phyloP scores from a whole-genome alignment of 805 yeast species.

The Ogataea dorogensis region DNA sequence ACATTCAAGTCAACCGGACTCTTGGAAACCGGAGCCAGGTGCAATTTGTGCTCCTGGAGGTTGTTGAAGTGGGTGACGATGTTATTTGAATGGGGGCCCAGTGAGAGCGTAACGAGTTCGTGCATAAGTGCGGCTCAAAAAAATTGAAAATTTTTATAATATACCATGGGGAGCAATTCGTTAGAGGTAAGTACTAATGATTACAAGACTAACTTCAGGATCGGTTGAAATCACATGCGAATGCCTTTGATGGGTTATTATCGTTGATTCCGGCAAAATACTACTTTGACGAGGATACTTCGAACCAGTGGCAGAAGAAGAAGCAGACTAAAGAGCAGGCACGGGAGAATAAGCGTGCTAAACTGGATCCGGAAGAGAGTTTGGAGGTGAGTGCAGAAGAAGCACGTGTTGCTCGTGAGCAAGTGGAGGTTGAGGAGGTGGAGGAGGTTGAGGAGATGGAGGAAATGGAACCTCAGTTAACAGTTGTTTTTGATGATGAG shows the following conservation, averaged over 20 bases:
- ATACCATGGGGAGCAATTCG: conserved; percentile 11
- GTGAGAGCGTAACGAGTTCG: conserved; percentile 70
- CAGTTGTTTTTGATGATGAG: conserved; percentile 14
- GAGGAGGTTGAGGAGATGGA: conserved; percentile 31
- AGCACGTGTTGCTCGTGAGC: conserved; percentile 53
- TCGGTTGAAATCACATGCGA: conserved; percentile 72
- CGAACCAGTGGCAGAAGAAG: conserved; percentile 87
- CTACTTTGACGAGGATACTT: conserved; percentile 87
- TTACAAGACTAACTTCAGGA: conserved; percentile 41
- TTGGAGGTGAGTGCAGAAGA: conserved; percentile 56
- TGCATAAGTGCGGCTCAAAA: conserved; percentile 46
- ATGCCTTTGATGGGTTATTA: conserved; percentile 83
- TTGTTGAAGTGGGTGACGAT: conserved; percentile 80
- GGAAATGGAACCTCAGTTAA: conserved; percentile 22
- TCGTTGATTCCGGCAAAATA: conserved; percentile 93
- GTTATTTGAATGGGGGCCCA: conserved; percentile 74
- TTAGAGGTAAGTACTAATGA: conserved; percentile 9
- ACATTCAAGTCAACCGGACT: conserved; percentile 43
- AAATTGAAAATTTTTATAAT: conserved; percentile 7
- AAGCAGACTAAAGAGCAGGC: conserved; percentile 68
- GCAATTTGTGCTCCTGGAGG: conserved; percentile 66
- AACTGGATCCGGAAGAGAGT: conserved; percentile 67
- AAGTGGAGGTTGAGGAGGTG: conserved; percentile 52
- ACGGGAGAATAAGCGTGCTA: conserved; percentile 59
- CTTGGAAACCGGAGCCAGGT: conserved; percentile 38